These are phyloP conservation scores for Neurospora sp. DNA, from an alignment of 495 filamentous ascomycete species.

Conservation along the genomic window DNA sequence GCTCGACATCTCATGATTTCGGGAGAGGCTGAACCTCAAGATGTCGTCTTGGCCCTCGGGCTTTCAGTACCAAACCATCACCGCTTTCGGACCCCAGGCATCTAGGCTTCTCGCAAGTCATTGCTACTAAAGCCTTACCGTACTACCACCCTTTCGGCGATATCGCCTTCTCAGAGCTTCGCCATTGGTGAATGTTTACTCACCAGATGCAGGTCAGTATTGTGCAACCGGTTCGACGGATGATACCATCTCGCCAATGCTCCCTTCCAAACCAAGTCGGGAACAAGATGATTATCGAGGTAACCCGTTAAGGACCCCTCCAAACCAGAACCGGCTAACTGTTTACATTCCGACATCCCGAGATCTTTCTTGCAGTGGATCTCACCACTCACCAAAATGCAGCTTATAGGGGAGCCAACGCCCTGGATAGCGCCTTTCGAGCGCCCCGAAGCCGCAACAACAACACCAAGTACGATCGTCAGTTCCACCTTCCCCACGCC, in stretches of 20 bases:
- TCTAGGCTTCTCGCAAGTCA: not conserved
- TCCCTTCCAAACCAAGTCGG: not conserved
- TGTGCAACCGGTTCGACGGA: not conserved
- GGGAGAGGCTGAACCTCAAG: not conserved
- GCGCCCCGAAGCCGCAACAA: not conserved
- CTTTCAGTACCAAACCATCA: not conserved
- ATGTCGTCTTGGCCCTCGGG: not conserved
- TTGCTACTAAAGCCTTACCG: not conserved
- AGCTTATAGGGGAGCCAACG: not conserved
- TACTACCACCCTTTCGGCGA: not conserved
- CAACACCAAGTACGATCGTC: not conserved
- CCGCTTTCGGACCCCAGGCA: not conserved
- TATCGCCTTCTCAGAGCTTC: not conserved
- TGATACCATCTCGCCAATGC: not conserved
- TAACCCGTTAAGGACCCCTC: not conserved
- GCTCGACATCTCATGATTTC: not conserved
- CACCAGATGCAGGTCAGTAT: not conserved
- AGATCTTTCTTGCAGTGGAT: not conserved
- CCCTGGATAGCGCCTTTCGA: not conserved
- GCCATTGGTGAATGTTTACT: not conserved
- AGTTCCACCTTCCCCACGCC: constrained; percentile 12
- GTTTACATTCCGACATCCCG: not conserved
- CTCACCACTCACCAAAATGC: not conserved
- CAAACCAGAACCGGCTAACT: not conserved
- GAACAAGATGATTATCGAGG: not conserved